Evolutionary conservation across 257 asterid genomes (phyloP).

Genomic region (Nicotiana benthamiana): DNA sequence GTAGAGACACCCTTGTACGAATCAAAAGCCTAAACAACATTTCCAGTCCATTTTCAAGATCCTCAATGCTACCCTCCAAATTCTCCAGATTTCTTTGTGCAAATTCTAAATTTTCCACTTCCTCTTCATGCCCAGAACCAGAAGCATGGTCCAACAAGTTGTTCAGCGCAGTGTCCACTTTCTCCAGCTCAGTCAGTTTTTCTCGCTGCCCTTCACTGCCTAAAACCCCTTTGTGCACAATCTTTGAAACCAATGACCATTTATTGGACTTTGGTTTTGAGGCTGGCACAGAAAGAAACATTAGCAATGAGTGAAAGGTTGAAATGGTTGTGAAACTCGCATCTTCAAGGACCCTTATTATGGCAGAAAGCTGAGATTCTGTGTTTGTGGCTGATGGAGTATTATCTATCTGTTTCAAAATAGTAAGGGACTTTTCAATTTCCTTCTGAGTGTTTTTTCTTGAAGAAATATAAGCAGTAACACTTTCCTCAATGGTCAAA

Average conservation of each 20-base stretch:
- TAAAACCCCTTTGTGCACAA: conserved; percentile 19
- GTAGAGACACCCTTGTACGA: conserved; percentile 27
- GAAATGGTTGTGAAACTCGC: conserved; percentile 24
- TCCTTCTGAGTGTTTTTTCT: conserved; percentile 23
- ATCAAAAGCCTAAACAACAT: conserved; percentile 25
- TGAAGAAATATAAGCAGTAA: conserved; percentile 7
- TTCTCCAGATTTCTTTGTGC: conserved; percentile 22
- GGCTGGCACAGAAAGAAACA: conserved; percentile 19
- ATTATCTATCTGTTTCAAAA: conserved; percentile 14
- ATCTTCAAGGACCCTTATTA: conserved; percentile 13
- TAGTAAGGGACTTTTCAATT: conserved; percentile 8
- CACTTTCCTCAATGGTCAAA: neutral
- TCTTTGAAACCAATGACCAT: conserved; percentile 28
- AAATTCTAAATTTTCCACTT: conserved; percentile 12
- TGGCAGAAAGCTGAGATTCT: conserved; percentile 11
- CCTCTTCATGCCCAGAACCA: conserved; percentile 5
- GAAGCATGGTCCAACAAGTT: conserved; percentile 8
- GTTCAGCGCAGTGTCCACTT: conserved; percentile 19
- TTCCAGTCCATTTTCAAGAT: conserved; percentile 23
- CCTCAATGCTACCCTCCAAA: conserved; percentile 19
- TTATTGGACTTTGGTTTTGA: conserved; percentile 19
- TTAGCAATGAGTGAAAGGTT: conserved; percentile 13
- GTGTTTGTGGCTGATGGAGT: neutral
- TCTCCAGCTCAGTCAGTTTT: conserved; percentile 22
- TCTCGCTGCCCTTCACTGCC: conserved; percentile 7